Evolutionary conservation across 805 yeast genomes (phyloP).

Genomic region (Saturnispora serradocipensis): DNA sequence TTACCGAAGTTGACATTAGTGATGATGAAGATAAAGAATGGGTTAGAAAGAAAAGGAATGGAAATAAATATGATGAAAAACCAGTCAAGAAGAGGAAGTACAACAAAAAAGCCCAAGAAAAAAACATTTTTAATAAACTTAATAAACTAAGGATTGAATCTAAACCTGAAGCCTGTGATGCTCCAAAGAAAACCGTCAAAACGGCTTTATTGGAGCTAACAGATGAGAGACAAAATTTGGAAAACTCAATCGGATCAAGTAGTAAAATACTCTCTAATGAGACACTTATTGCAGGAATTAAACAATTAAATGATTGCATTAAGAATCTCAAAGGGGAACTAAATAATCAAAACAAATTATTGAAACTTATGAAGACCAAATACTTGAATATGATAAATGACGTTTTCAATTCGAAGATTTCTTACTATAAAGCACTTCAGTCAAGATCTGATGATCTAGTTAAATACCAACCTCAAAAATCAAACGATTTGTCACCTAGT

Average conservation of each 20-base stretch:
- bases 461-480: constrained; percentile 31
- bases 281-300: constrained; percentile 1
- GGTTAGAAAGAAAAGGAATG: constrained; percentile 3
- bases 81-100: constrained; percentile 1
- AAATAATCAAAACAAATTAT: constrained; percentile 36
- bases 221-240: constrained; percentile 11
- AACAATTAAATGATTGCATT: constrained; percentile 1
- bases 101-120: not conserved
- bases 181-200: constrained; percentile 22
- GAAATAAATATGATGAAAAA: not conserved
- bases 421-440: constrained; percentile 78
- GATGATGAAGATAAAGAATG: constrained; percentile 4
- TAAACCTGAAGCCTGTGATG: constrained; percentile 27
- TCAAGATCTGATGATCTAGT: constrained; percentile 75
- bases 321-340: constrained; percentile 25
- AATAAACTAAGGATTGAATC: constrained; percentile 23
- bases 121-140: not conserved
- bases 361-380: constrained; percentile 36
- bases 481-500: constrained; percentile 12
- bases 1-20: not conserved
- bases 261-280: not conserved
- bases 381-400: constrained; percentile 45
- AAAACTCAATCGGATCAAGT: not conserved
- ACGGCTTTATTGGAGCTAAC: constrained; percentile 18
- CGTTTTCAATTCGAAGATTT: constrained; percentile 71